Percentiles rank a stretch among this genome's conserved stretches.
phyloP scores from a whole-genome alignment of 176 grass and related monocot species.

The Carex myosuroides region DNA sequence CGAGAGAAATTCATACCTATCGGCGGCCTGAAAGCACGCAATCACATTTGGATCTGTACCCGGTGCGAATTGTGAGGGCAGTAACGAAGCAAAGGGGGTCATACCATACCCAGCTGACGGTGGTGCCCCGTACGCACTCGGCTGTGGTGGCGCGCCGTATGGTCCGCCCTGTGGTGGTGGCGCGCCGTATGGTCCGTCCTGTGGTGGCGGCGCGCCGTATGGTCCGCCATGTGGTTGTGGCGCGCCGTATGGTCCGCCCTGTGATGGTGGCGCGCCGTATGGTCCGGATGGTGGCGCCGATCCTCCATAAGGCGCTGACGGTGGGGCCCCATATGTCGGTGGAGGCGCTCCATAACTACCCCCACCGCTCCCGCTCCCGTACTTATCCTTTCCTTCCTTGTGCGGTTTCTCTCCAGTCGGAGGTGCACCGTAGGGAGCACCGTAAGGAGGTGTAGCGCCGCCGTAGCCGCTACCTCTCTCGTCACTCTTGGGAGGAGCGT shows the following conservation, averaged over 20 bases:
- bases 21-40: constrained; percentile 88
- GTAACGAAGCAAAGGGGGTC: constrained; percentile 52
- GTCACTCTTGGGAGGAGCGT: background rate
- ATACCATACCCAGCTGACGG: constrained; percentile 19
- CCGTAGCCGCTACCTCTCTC: background rate
- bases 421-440: constrained; percentile 15
- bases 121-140: background rate
- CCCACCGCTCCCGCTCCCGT: constrained; percentile 1
- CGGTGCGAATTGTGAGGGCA: constrained; percentile 63
- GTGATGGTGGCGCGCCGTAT: constrained; percentile 15
- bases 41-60: constrained; percentile 89
- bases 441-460: constrained; percentile 9
- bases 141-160: background rate
- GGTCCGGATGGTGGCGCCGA: background rate
- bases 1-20: constrained; percentile 20
- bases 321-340: constrained; percentile 10
- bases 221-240: background rate
- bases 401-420: constrained; percentile 14
- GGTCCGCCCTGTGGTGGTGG: background rate
- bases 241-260: background rate
- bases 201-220: constrained; percentile 8
- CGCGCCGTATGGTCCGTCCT: background rate
- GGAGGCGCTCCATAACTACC: background rate
- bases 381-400: constrained; percentile 33
- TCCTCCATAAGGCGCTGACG: background rate